Conservation (phyloP, 2,329 filamentous ascomycete genomes). For the Colletotrichum sp. region DNA sequence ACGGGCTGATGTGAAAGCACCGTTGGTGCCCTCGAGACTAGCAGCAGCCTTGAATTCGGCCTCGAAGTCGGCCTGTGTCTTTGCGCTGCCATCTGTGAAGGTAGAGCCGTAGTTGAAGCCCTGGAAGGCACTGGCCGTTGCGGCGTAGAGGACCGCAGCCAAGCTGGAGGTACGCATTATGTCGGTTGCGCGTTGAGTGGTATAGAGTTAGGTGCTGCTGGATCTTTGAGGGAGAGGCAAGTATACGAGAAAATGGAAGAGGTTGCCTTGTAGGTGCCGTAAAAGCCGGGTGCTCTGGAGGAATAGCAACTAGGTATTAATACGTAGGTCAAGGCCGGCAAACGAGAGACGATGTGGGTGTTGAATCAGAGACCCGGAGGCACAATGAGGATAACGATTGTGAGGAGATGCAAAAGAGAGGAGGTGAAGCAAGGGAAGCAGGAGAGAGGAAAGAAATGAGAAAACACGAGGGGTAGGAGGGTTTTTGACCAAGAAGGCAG, state of each 20-base stretch:
- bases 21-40: slow-evolving; percentile 65
- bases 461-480: not conserved
- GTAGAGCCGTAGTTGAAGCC: slow-evolving; percentile 79
- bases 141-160: slow-evolving; percentile 35
- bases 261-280: not conserved
- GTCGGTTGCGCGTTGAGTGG: not conserved
- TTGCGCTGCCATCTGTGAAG: slow-evolving; percentile 64
- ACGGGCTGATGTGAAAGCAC: slow-evolving; percentile 70
- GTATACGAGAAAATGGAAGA: not conserved
- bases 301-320: not conserved
- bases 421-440: not conserved
- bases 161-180: slow-evolving; percentile 12
- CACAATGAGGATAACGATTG: not conserved
- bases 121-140: slow-evolving; percentile 46
- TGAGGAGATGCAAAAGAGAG: not conserved
- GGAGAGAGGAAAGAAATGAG: not conserved
- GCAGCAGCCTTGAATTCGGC: slow-evolving; percentile 71
- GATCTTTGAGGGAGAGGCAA: not conserved
- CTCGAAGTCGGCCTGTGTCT: slow-evolving; percentile 70
- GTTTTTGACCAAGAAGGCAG: not conserved
- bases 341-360: not conserved
- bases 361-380: not conserved
- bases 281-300: not conserved
- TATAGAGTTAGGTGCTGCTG: not conserved
- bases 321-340: not conserved